These are phyloP conservation scores for Thalassiosira hispida DNA, from an alignment of 352 stramenopile genomes.

Conservation along the genomic window DNA sequence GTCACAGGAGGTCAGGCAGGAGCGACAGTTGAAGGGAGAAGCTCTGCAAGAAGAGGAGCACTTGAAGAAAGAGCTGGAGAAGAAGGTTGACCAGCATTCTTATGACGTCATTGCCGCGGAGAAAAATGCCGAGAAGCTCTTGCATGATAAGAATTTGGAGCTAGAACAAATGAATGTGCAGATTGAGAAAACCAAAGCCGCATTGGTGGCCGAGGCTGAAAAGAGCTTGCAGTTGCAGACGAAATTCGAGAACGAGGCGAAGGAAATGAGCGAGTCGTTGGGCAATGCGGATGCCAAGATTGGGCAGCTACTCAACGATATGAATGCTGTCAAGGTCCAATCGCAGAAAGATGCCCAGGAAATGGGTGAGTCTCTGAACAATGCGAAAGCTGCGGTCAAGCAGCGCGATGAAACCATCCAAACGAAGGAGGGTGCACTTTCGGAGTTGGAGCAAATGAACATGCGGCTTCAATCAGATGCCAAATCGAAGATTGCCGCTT, in stretches of 20 bases:
- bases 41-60: constrained; percentile 7
- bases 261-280: constrained; percentile 18
- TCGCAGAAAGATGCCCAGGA: constrained; percentile 8
- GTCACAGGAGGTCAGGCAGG: constrained; percentile 23
- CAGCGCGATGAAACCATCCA: constrained; percentile 16
- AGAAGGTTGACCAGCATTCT: constrained; percentile 1
- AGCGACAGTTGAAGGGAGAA: constrained; percentile 29
- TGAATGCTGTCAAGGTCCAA: constrained; percentile 17
- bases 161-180: constrained; percentile 28
- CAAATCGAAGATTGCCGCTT: constrained; percentile 35
- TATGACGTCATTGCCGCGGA: not conserved
- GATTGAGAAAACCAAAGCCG: constrained; percentile 15
- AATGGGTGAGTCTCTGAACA: constrained; percentile 5
- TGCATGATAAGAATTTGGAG: constrained; percentile 10
- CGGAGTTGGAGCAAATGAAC: constrained; percentile 32
- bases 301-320: constrained; percentile 12
- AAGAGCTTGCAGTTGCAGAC: constrained; percentile 16
- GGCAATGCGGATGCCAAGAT: constrained; percentile 18
- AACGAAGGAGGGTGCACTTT: constrained; percentile 32
- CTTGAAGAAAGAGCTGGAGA: constrained; percentile 1
- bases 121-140: constrained; percentile 19
- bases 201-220: constrained; percentile 10
- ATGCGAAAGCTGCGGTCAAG: constrained; percentile 25
- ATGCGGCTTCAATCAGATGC: constrained; percentile 6
- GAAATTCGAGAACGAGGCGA: constrained; percentile 14